Evolutionary conservation across 306 rosid genomes (phyloP).

Genomic region (Quercus wislizeni): DNA sequence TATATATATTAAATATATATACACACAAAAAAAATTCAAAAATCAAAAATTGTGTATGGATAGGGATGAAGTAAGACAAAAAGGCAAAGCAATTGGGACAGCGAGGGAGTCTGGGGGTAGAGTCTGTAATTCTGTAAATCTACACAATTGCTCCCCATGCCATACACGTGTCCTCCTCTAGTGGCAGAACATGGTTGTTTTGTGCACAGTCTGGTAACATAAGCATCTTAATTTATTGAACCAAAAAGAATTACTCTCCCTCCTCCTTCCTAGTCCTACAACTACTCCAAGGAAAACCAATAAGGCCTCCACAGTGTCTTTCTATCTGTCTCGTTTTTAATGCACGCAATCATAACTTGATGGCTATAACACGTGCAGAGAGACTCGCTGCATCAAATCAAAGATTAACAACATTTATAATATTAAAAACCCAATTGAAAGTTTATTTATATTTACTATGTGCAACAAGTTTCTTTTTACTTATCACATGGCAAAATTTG

Average conservation of each 20-base stretch:
- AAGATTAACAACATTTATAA: not conserved
- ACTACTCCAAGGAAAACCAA: not conserved
- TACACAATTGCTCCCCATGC: not conserved
- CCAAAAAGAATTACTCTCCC: not conserved
- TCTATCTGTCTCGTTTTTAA: slow-evolving; percentile 21
- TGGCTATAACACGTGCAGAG: slow-evolving; percentile 34
- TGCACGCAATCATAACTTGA: slow-evolving; percentile 51
- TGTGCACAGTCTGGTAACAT: not conserved
- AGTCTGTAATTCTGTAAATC: not conserved
- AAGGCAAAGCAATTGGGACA: slow-evolving; percentile 21
- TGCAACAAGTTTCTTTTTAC: not conserved
- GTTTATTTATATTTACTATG: not conserved
- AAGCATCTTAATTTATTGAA: not conserved
- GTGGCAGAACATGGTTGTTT: not conserved
- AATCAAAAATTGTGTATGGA: not conserved
- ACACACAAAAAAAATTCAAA: not conserved
- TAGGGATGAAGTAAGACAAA: slow-evolving; percentile 32
- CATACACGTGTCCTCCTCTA: slow-evolving; percentile 1
- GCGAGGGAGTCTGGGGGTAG: not conserved
- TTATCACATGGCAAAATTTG: not conserved
- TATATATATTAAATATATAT: not conserved
- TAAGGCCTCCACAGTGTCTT: not conserved
- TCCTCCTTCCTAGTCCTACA: no score
- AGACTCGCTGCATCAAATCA: slow-evolving; percentile 26
- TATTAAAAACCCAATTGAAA: not conserved